A percentile compares a stretch with the other conserved stretches of the same genome.
These are phyloP conservation scores for Glycine soja DNA, from an alignment of 306 rosid genomes.

Conservation along the genomic window DNA sequence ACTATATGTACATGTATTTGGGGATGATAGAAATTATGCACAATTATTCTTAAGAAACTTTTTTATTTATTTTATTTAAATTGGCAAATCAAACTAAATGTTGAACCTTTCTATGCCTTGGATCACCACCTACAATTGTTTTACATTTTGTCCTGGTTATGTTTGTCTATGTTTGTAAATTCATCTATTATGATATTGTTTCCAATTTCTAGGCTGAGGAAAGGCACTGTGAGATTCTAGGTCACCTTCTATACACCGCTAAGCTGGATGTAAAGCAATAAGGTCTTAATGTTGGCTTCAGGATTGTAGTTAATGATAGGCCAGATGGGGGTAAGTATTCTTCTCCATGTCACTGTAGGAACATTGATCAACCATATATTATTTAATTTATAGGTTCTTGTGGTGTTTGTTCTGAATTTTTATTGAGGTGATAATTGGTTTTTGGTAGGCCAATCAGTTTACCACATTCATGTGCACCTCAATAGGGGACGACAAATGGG, in stretches of 20 bases:
- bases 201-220: constrained; percentile 79
- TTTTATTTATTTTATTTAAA: no score
- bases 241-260: constrained; percentile 81
- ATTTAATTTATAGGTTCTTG: not conserved
- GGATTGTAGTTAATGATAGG: constrained; percentile 81
- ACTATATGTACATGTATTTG: not conserved
- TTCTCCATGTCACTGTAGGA: constrained; percentile 9
- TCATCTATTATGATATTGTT: constrained; percentile 38
- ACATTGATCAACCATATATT: not conserved
- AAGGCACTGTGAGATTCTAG: constrained; percentile 84
- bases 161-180: not conserved
- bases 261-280: constrained; percentile 83
- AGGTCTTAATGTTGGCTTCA: constrained; percentile 84
- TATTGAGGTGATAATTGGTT: not conserved
- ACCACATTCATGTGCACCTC: constrained; percentile 83
- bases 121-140: not conserved
- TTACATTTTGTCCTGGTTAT: not conserved
- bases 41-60: not conserved
- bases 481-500: constrained; percentile 83
- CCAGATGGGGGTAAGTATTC: constrained; percentile 69
- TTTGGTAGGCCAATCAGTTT: constrained; percentile 81
- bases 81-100: no score
- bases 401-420: not conserved
- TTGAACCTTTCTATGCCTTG: no score
- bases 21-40: not conserved